phyloP scores from a whole-genome alignment of 768 basidiomycete species.

The Pisolithus albus region DNA sequence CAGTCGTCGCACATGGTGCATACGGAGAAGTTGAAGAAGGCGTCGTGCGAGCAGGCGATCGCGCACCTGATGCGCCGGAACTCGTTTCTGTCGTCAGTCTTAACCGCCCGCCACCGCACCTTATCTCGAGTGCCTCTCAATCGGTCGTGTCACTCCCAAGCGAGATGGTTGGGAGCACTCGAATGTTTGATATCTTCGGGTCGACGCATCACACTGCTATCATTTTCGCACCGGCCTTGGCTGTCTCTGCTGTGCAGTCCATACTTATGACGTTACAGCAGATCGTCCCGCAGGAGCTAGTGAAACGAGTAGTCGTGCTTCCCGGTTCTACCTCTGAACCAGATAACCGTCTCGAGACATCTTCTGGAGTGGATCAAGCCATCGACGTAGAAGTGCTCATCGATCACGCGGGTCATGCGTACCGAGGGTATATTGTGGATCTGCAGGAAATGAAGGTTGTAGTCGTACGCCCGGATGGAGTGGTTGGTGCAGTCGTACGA shows the following conservation, averaged over 20 bases:
- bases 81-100: not conserved
- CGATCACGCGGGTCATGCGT: not conserved
- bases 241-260: not conserved
- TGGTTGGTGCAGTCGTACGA: too few species aligned
- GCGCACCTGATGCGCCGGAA: not conserved
- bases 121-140: too few species aligned
- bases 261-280: not conserved
- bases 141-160: too few species aligned
- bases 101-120: too few species aligned
- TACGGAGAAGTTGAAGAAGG: not conserved
- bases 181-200: not conserved
- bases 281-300: not conserved
- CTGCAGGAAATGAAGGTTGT: too few species aligned
- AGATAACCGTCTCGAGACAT: too few species aligned
- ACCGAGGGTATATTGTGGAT: not conserved
- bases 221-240: conserved; percentile 26
- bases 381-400: not conserved
- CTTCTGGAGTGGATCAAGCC: not conserved
- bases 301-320: not conserved
- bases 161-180: too few species aligned
- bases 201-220: conserved; percentile 18
- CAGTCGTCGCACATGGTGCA: not conserved
- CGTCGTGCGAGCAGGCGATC: not conserved
- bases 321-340: not conserved
- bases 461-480: too few species aligned